A percentile compares a stretch with the other conserved stretches of the same genome.
phyloP scores from a whole-genome alignment of 257 asterid species.

The Avicennia marina region DNA sequence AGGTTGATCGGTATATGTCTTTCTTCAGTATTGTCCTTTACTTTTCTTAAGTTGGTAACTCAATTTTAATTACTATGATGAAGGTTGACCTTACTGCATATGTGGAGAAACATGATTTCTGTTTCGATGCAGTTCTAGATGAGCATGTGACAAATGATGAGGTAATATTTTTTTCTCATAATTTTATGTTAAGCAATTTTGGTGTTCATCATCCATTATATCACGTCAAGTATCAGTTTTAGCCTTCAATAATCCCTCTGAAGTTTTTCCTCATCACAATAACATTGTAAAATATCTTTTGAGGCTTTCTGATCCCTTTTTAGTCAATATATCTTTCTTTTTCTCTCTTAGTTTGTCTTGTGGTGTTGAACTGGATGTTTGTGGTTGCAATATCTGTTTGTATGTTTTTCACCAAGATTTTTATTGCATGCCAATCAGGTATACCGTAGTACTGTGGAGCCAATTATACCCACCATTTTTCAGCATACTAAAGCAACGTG shows the following conservation, averaged over 20 bases:
- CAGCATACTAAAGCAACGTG: slow-evolving; percentile 97
- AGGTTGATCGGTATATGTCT: not conserved
- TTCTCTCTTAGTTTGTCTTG: not conserved
- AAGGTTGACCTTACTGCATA: slow-evolving; percentile 99
- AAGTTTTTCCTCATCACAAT: slow-evolving; percentile 11
- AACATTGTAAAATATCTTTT: slow-evolving; percentile 4
- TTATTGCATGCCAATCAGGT: slow-evolving; percentile 47
- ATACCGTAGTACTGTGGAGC: slow-evolving; percentile 86
- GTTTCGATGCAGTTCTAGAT: slow-evolving; percentile 95
- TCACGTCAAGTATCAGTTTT: not conserved
- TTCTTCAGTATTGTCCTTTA: slow-evolving; percentile 3
- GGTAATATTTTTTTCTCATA: slow-evolving; percentile 42
- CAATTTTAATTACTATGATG: slow-evolving; percentile 28
- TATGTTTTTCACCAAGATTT: slow-evolving; percentile 14
- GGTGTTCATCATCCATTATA: not conserved
- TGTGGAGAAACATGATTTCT: slow-evolving; percentile 93
- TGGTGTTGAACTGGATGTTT: not conserved
- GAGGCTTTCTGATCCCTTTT: not conserved
- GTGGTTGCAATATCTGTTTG: not conserved
- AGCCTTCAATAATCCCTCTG: not conserved
- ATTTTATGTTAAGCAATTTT: not conserved
- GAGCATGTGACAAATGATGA: slow-evolving; percentile 89
- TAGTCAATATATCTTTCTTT: no score
- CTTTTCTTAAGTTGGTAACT: slow-evolving; percentile 16
- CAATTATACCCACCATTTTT: slow-evolving; percentile 88